A percentile compares a stretch with the other conserved stretches of the same genome.
phyloP scores from a whole-genome alignment of 1,139 yeast species.

The Candida glucosophila region DNA sequence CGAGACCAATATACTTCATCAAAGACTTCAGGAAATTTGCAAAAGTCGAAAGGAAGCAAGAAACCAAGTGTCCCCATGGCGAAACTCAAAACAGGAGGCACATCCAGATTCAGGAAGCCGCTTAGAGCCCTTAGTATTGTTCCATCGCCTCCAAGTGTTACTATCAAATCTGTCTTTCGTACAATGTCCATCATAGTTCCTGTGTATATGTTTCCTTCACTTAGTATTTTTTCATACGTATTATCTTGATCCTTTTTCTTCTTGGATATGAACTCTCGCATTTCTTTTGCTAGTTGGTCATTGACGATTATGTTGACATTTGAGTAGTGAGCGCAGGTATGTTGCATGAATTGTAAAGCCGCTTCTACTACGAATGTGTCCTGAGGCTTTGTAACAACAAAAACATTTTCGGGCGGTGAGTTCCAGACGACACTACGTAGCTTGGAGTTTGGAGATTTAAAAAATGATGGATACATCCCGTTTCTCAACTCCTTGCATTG shows the following conservation, averaged over 20 bases:
- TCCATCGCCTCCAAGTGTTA: slow-evolving; percentile 94
- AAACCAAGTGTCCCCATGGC: slow-evolving; percentile 92
- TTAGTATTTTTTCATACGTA: slow-evolving; percentile 4
- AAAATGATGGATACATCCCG: slow-evolving; percentile 27
- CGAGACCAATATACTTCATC: slow-evolving; percentile 55
- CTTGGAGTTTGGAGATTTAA: slow-evolving; percentile 37
- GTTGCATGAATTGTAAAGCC: slow-evolving; percentile 53
- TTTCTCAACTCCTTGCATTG: slow-evolving; percentile 8
- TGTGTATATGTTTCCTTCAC: slow-evolving; percentile 28
- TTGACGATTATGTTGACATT: slow-evolving; percentile 70
- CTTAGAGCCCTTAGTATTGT: slow-evolving; percentile 72
- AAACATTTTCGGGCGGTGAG: slow-evolving; percentile 55
- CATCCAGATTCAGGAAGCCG: slow-evolving; percentile 55
- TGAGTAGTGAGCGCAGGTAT: slow-evolving; percentile 51
- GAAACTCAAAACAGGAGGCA: slow-evolving; percentile 85
- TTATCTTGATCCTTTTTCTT: slow-evolving; percentile 2
- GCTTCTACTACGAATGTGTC: slow-evolving; percentile 57
- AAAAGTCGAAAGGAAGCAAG: slow-evolving; percentile 75
- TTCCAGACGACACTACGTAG: slow-evolving; percentile 40
- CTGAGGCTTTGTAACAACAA: slow-evolving; percentile 82
- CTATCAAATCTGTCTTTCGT: slow-evolving; percentile 56
- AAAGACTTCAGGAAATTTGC: slow-evolving; percentile 53
- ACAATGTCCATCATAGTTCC: slow-evolving; percentile 54
- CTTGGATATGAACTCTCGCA: slow-evolving; percentile 11
- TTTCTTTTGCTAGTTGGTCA: slow-evolving; percentile 67